Percentiles rank a stretch among this genome's conserved stretches.
Conservation (phyloP, 345 rosid genomes). For the Citrus inodora region DNA sequence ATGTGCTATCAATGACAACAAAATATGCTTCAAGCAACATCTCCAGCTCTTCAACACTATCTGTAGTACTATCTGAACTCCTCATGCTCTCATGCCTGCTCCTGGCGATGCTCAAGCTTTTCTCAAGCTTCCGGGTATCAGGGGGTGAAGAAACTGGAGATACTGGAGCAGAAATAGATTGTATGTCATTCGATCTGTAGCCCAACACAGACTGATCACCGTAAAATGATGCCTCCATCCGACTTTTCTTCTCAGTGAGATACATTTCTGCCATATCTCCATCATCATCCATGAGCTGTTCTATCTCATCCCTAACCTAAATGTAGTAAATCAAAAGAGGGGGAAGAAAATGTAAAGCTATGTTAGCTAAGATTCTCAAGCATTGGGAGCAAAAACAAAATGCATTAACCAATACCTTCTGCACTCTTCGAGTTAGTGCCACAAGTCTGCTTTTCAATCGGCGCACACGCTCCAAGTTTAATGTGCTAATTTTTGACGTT, state of each 20-base stretch:
- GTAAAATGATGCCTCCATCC: conserved; percentile 73
- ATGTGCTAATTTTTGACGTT: conserved; percentile 93
- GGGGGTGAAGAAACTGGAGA: conserved; percentile 94
- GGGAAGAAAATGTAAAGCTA: background rate
- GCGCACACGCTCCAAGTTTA: conserved; percentile 91
- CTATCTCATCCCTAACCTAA: conserved; percentile 97
- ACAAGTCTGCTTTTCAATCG: conserved; percentile 97
- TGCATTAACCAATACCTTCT: conserved; percentile 51
- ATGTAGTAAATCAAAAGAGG: conserved; percentile 9
- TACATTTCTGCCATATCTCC: conserved; percentile 99
- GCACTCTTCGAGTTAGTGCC: conserved; percentile 90
- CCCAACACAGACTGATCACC: conserved; percentile 81
- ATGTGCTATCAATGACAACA: conserved; percentile 92
- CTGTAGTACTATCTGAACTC: conserved; percentile 72
- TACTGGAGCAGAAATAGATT: conserved; percentile 84
- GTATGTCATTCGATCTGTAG: conserved; percentile 65
- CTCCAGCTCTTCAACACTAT: conserved; percentile 89
- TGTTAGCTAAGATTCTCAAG: background rate
- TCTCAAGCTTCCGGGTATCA: conserved; percentile 74
- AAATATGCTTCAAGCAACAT: conserved; percentile 99
- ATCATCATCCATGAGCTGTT: conserved; percentile 99
- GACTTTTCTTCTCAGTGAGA: conserved; percentile 90
- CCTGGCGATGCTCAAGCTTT: conserved; percentile 83
- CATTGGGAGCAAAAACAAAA: background rate
- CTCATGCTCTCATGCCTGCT: conserved; percentile 89